Evolutionary conservation across 108 stramenopile species (phyloP), one percentile per base, ranked within the genome.

Genomic region (Skeletonema costatum): DNA sequence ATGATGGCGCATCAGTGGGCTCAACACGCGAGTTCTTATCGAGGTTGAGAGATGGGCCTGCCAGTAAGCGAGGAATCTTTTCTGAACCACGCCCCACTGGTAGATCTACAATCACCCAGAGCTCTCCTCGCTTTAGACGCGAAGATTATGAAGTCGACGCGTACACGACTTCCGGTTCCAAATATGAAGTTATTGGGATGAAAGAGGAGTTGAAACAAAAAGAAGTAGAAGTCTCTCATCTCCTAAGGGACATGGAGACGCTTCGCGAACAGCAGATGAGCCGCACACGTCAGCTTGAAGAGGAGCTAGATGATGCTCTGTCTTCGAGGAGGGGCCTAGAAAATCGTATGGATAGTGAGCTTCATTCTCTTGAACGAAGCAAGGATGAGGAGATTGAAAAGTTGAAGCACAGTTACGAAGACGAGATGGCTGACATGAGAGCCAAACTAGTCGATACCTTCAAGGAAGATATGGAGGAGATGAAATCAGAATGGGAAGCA

Each of bases 391-490:
- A 81, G 30, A 41, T 68, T 25, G 62, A 25, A n/a, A 29, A 60
- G 33, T 29, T 77, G 50, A 32, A 63, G 17, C 32, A 19, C 5
- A 66, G 32, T 48, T 60, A 77, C 58, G 68, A 70, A n/a, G 62
- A 77, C 4, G 32, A 70, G n/a, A 42, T 77, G 39, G 32, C 56
- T 11, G 11, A 64, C 25, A 60, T 63, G 16, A 50, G 80, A 16
- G 12, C 51, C 41, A 81, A 71, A 25, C 44, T 81, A 19, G 69
- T 81, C 7, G 64, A 74, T 7, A 71, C 73, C 3, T 75, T 81
- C 61, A 81, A 81, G 53, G 73, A 64, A 30, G 74, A 81, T 36
- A 75, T 81, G 80, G 46, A 70, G 21, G 80, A 75, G 42, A 81
- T 81, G 74, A 81, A 81, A 70, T 5, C 41, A 5, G 74, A 81